Base-by-base conservation (phyloP, 441 rosid species). In the Syzygium syzygioides region DNA sequence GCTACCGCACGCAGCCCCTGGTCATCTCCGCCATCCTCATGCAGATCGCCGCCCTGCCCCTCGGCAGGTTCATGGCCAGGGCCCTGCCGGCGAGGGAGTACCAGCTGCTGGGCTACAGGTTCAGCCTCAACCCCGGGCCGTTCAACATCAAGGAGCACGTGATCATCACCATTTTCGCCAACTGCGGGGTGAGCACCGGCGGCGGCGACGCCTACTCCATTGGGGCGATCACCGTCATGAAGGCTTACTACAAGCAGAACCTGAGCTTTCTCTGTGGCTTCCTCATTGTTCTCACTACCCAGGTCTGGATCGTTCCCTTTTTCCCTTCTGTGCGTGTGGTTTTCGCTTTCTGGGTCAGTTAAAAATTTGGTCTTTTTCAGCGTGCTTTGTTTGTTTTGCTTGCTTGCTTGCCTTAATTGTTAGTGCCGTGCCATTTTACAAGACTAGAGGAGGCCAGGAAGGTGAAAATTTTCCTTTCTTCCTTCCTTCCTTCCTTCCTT, bases 181-280 rank as follows among this genome's bases (percentile, higher is more conserved):
- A 85, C 87, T 85, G 87, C 87, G 87, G 87, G 23, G 87, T 85
- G 64, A 55, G 64, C 59, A 7, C 18, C 19, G 87, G 87, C 52
- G 87, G 87, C 41, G 87, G 87, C 87, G 87, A 85, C 53, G 64
- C 87, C 52, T 55, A 85, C 87, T 85, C 87, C 87, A 85, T 85
- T 50, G 64, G 87, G 9, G 87, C 87, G 5, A 34, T 85, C 45
- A 55, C 87, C 6, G 87, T 85, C 52, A 85, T 85, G 87, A 85
- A 85, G 87, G 3, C 87, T n/a, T 85, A 85, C 50, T 85, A 85
- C 87, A 85, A 55, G 87, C 87, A 55, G 87, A 55, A 85, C 23
- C 87, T 85, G 50, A 55, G 32, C 45, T 85, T 85, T 30, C 45
- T 85, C 48, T 85, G 87, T 7, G 87, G 52, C 87, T 59, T 85